These are phyloP conservation scores for Bryoglossum gracile DNA, from an alignment of 495 filamentous ascomycete genomes.

Conservation along the genomic window DNA sequence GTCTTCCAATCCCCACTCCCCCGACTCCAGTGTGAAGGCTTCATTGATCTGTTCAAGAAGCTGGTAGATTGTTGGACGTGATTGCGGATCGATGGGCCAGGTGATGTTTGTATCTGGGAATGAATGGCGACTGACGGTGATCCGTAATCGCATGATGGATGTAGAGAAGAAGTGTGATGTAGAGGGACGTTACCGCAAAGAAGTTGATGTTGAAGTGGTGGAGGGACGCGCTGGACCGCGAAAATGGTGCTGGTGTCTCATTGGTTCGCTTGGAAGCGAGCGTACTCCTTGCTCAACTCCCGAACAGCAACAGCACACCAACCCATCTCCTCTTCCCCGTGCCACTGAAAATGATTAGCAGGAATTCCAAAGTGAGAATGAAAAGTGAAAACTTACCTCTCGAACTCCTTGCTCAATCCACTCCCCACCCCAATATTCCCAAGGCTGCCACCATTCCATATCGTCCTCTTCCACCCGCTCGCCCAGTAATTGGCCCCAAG, in stretches of 20 bases:
- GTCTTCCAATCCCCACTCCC: conserved; percentile 83
- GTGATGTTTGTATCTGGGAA: conserved; percentile 70
- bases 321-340: not conserved
- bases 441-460: not conserved
- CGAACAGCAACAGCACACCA: not conserved
- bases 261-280: too few species aligned
- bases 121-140: conserved; percentile 72
- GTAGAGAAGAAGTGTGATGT: not conserved
- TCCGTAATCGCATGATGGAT: conserved; percentile 64
- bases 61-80: conserved; percentile 63
- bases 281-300: too few species aligned
- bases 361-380: not conserved
- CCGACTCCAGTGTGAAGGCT: conserved; percentile 74
- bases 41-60: conserved; percentile 80
- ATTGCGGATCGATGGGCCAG: conserved; percentile 56
- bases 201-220: not conserved
- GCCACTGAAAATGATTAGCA: too few species aligned
- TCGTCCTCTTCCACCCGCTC: not conserved
- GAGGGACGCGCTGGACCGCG: not conserved
- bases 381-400: not conserved
- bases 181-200: not conserved
- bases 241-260: too few species aligned
- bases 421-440: not conserved
- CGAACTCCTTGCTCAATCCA: not conserved
- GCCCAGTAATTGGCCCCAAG: too few species aligned